Base-by-base conservation (phyloP, 2,329 filamentous ascomycete species). In the Grosmannia huntii region DNA sequence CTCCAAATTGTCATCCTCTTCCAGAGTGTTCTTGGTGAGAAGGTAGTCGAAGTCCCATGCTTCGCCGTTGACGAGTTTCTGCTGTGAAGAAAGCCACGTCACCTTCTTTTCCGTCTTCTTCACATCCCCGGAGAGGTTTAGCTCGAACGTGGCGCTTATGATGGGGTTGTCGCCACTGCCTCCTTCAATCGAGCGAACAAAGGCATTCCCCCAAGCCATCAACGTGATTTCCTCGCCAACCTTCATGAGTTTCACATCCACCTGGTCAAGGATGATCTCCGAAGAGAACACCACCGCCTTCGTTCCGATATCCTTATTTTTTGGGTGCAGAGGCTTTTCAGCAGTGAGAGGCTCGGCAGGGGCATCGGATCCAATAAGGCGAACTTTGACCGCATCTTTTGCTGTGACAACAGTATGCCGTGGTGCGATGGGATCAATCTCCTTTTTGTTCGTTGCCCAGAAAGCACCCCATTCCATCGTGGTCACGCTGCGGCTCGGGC, bases 101-200 rank as follows among this genome's bases (percentile, higher is more conserved):
- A 97, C 83, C 79, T 97, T 97, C 83, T 96, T 96, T 68, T 90
- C 85, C 0, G 92, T 97, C 68, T 89, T 86, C 78, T 95, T 96
- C 71, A 97, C 89, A 70, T 97, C 92, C 58, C 92, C 91, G 66
- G 87, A 83, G 55, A 96, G 82, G 72, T 97, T 87, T n/a, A 96
- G 82, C 73, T 96, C 89, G 57, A 94, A 77, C 59, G 87, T 86
- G 46, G 96, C 78, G 41, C 74, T 76, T 14, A 84, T 86, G 66
- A 96, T 84, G 53, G 81, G 75, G 56, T 76, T 76, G 21, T 72
- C 71, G 33, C 74, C 72, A 25, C 71, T 70, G 28, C 73, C 70
- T 21, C 74, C 70, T 53, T 81, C 76, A 61, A 89, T 82, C 60
- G 84, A 82, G 58, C 84, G 82, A 27, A 94, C 87, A 64, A 90